Evolutionary conservation across 345 rosid genomes (phyloP), one percentile per base, ranked within the genome.

Genomic region (Eucalyptus regnans): DNA sequence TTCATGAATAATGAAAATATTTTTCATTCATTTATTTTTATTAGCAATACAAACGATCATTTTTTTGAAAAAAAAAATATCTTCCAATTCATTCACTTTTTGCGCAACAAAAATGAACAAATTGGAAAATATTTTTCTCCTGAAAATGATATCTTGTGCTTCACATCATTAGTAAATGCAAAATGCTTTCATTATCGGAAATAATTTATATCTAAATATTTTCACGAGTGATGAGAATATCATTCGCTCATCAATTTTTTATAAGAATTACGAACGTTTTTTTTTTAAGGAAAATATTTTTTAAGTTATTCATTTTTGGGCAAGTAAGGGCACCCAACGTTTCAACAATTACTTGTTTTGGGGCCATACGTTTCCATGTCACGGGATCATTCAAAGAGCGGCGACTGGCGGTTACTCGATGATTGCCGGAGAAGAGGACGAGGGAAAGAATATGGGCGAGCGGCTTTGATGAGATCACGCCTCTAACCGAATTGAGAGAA

Each of bases 1-100:
- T 18, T 20, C 0, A 1, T 54, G 0, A 22, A 56, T 9, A 0
- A 22, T 56, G 27, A 54, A 56, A 22, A 56, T 56, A 56, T 4
- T 22, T 22, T 56, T 4, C 29, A 23, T 4, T 9, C 6, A 9
- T 22, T 56, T 9, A 2, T 56, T 9, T 22, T 0, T 56, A 22
- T 56, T 56, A 56, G 0, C 0, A 56, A 56, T 56, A 4, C 7
- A 56, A 56, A 9, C 0, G 0, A 56, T 9, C 4, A 8, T 8
- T 20, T 54, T 54, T 54, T 54, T 8, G 12, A 22, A 56, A 22
- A 56, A 8, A 6, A 0, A 52, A 17, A 50, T 5, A 5, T 52
- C 2, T 22, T 56, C 2, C 5, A 54, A 54, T 22, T 0, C 27
- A 52, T 52, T 52, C 23, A 52, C 18, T 52, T 50, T 52, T 52